Evolutionary conservation across 2,329 filamentous ascomycete species (phyloP).

Genomic region (Alternaria postmessia): DNA sequence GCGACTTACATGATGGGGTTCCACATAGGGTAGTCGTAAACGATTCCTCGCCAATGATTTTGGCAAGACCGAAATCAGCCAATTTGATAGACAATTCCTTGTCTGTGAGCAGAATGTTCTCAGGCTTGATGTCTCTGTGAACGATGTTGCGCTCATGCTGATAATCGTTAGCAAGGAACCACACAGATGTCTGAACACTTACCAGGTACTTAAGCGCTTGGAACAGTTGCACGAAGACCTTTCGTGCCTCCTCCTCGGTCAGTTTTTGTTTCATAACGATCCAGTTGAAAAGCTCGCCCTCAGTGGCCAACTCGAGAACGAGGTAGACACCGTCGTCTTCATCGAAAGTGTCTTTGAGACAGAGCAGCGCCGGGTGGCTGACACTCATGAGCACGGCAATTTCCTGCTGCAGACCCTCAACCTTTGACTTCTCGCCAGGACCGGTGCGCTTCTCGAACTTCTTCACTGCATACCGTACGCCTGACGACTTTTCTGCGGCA

Average conservation of each 20-base stretch:
- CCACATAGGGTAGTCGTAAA: slow-evolving; percentile 96
- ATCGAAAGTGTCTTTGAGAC: slow-evolving; percentile 93
- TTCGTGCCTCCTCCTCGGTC: slow-evolving; percentile 81
- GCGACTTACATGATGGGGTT: slow-evolving; percentile 78
- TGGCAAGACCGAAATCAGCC: slow-evolving; percentile 95
- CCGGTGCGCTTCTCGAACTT: slow-evolving; percentile 87
- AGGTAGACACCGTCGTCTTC: slow-evolving; percentile 91
- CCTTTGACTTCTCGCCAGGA: slow-evolving; percentile 83
- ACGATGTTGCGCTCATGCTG: slow-evolving; percentile 98
- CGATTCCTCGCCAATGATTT: slow-evolving; percentile 98
- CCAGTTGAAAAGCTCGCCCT: slow-evolving; percentile 95
- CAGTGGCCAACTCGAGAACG: slow-evolving; percentile 86
- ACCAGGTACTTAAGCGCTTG: slow-evolving; percentile 95
- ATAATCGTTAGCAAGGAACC: slow-evolving; percentile 34
- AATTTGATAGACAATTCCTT: slow-evolving; percentile 87
- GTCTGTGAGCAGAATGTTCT: slow-evolving; percentile 91
- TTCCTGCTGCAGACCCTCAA: slow-evolving; percentile 89
- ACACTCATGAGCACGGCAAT: slow-evolving; percentile 98
- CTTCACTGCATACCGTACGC: slow-evolving; percentile 88
- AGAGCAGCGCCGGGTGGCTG: slow-evolving; percentile 90
- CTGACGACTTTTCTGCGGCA: slow-evolving; percentile 84
- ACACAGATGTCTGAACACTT: slow-evolving; percentile 46
- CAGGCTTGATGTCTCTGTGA: slow-evolving; percentile 96
- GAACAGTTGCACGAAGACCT: slow-evolving; percentile 89
- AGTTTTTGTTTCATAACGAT: slow-evolving; percentile 92